Conservation (phyloP, 805 yeast genomes). For the Candida sonorensis region DNA sequence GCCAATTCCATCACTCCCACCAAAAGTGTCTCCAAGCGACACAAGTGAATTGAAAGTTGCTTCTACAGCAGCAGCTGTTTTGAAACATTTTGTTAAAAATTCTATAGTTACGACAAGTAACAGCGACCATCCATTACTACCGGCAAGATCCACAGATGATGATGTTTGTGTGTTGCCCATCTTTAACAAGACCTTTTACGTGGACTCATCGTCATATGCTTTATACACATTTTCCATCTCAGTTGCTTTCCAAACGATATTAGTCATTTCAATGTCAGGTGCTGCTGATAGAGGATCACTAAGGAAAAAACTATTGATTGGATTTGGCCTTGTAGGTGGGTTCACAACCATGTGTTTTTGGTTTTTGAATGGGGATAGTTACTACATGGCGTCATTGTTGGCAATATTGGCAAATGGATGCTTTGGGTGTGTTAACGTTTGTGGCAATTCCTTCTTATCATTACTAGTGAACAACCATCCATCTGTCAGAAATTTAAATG, state of each 20-base stretch:
- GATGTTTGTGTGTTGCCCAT: constrained; percentile 29
- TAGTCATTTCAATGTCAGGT: constrained; percentile 70
- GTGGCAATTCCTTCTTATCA: constrained; percentile 72
- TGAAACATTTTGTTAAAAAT: not conserved
- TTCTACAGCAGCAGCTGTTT: not conserved
- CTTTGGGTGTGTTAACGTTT: constrained; percentile 73
- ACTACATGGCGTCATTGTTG: constrained; percentile 43
- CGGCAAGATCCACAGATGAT: constrained; percentile 2
- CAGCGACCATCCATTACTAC: too few species aligned
- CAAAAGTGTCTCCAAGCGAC: constrained; percentile 18
- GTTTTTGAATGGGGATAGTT: constrained; percentile 31
- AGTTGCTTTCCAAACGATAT: constrained; percentile 64
- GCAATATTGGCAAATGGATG: constrained; percentile 61
- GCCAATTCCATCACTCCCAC: constrained; percentile 29
- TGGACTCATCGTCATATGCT: constrained; percentile 71
- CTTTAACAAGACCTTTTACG: constrained; percentile 29
- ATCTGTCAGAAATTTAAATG: constrained; percentile 15
- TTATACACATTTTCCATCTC: constrained; percentile 65
- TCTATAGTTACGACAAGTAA: too few species aligned
- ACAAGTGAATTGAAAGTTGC: constrained; percentile 2
- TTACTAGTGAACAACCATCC: constrained; percentile 42
- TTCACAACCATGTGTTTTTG: constrained; percentile 42
- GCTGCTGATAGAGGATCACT: constrained; percentile 59
- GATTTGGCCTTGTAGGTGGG: constrained; percentile 56
- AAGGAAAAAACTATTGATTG: constrained; percentile 47